Base-by-base conservation (phyloP, 805 yeast genomes). In the Grigorovia yakushimaensis region DNA sequence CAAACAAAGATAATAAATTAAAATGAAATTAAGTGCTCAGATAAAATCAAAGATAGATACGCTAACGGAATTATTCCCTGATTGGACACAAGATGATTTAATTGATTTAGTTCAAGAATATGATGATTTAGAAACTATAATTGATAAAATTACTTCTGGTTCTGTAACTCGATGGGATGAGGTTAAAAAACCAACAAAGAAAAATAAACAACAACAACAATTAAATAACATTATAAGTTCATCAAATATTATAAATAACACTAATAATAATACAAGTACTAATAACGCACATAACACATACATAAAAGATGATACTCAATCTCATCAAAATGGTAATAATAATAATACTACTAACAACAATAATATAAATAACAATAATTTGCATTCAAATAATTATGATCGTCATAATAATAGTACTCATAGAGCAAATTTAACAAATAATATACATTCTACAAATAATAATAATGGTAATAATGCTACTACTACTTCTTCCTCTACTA, bases 111-210 rank as follows among this genome's bases (percentile, higher is more conserved):
- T 89, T 56, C 73, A 73, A 49, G 98, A 93, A 67, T 77, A 82
- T 53, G 73, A 80, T 52, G 88, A 84, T 62, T 72, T 88, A 55
- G 94, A 84, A 61, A 74, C 77, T 41, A 86, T 93, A 54, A 82
- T 87, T 53, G 89, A 84, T 61, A 82, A 88, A 65, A 89, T 93
- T 67, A 82, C 94, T 48, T 85, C 88, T 51, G 95, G 96, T 54
- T 84, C 84, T 59, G 94, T 87, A 37, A 76, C 84, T 55, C 87
- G 84, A 67, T 91, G 98, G 96, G 97, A 88, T 62, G 93, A 89
- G 57, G 95, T 87, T 53, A 82, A 81, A 67, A 84, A 72, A 58
- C 74, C 74, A 24, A 58, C 76, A 42, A 84, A 81, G 65, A 77
- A 76, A 74, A 68, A 78, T 66, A 63, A 71, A 68, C 47, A 52